Evolutionary conservation across 148 eudicot genomes (phyloP).

Genomic region (Linanthus parryae): DNA sequence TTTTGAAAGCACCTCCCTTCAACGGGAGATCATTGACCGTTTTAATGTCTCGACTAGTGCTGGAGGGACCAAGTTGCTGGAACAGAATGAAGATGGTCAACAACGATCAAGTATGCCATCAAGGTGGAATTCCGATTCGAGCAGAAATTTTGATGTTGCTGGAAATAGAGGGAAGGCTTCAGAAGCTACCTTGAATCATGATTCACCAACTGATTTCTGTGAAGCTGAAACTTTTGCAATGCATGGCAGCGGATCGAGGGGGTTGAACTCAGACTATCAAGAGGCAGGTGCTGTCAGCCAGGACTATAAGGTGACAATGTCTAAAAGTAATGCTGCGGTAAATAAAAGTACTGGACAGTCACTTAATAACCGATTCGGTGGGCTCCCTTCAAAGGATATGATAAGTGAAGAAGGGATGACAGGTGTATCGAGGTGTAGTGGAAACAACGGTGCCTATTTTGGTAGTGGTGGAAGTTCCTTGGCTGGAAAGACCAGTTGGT

Average conservation of each 20-base stretch:
- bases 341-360: constrained; percentile 19
- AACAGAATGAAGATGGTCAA: background rate
- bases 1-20: constrained; percentile 25
- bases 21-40: constrained; percentile 16
- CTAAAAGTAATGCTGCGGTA: constrained; percentile 32
- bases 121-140: constrained; percentile 7
- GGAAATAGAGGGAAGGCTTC: constrained; percentile 26
- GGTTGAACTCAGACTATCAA: constrained; percentile 47
- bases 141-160: constrained; percentile 2
- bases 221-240: constrained; percentile 55
- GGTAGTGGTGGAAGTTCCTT: constrained; percentile 24
- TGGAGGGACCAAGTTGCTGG: constrained; percentile 7
- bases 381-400: constrained; percentile 13
- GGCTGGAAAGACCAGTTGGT: constrained; percentile 47
- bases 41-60: constrained; percentile 9
- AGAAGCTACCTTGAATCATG: constrained; percentile 19
- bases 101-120: constrained; percentile 8
- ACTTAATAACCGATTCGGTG: constrained; percentile 13
- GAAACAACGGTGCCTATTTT: no score
- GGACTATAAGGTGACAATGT: constrained; percentile 31
- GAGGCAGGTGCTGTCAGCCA: constrained; percentile 26
- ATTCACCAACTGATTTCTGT: constrained; percentile 30
- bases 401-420: constrained; percentile 5
- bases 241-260: constrained; percentile 66
- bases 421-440: constrained; percentile 20